Evolutionary conservation across 768 basidiomycete genomes (phyloP), one percentile per base, ranked within the genome.

Genomic region (Boletus coccyginus): DNA sequence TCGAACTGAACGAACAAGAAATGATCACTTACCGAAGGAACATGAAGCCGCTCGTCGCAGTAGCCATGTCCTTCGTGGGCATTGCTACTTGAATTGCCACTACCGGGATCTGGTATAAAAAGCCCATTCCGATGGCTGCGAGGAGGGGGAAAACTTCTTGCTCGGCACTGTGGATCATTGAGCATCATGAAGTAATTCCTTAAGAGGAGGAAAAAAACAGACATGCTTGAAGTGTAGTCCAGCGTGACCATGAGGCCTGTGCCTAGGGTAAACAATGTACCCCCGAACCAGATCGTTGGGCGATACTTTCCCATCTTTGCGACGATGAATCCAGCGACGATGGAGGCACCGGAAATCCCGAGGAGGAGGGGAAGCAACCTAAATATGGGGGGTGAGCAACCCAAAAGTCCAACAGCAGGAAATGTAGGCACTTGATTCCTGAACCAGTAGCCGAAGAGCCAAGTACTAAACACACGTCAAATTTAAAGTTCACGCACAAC

Each of bases 41-140:
- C 19, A 81, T 81, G 64, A 87, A 88, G 0, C 84, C 83, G 1
- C 81, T 75, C 0, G 91, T 90, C 50, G 83, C 84, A 2, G 91
- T 91, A 3, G 91, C 89, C 89, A 93, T 90, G 60, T 93, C 90
- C 62, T 84, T 86, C n/a, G 90, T 64, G 0, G 92, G 92, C 91
- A 94, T 94, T 1, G 91, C 86, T 1, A 90, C 89, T 72, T 94
- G 92, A 14, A 94, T 71, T 12, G 78, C 88, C 49, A 92, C 82
- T 10, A 91, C 70, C 0, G 89, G 90, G 3, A 73, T 66, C 74
- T 85, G 82, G 76, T 88, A 88, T 47, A 92, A 67, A 59, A 76
- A 79, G 1, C 89, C 89, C 13, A 83, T 63, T 1, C 89, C 90
- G 5, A 85, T 12, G 9, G 86, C 81, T n/a, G 86, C 77, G 31